Percentiles rank a stretch among this genome's conserved stretches.
phyloP scores from a whole-genome alignment of 2,329 filamentous ascomycete genomes.

The Neopestalotiopsis clavispora region DNA sequence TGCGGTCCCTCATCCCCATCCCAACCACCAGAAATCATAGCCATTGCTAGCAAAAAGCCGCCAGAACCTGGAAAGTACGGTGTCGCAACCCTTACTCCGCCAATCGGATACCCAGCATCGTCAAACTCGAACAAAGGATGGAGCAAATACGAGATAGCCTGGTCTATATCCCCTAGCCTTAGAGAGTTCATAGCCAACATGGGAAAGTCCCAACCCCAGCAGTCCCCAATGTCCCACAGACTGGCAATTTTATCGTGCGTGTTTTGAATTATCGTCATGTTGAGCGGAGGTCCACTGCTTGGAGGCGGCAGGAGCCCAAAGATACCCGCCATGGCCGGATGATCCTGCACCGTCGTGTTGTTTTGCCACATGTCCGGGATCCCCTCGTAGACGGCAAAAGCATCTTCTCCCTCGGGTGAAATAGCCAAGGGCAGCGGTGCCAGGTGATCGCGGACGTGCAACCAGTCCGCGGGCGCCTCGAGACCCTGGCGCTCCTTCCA shows the following conservation, averaged over 20 bases:
- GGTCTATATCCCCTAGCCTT: constrained; percentile 42
- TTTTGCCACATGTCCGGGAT: constrained; percentile 48
- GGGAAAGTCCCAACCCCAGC: constrained; percentile 50
- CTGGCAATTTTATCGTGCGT: constrained; percentile 44
- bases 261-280: constrained; percentile 39
- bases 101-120: constrained; percentile 59
- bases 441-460: constrained; percentile 53
- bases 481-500: constrained; percentile 56
- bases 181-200: constrained; percentile 51
- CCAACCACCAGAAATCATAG: constrained; percentile 64
- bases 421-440: constrained; percentile 58
- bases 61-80: constrained; percentile 61
- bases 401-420: constrained; percentile 44
- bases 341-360: constrained; percentile 41
- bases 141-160: constrained; percentile 49
- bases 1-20: constrained; percentile 50
- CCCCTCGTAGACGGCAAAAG: constrained; percentile 61
- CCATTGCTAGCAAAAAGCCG: constrained; percentile 54
- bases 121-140: constrained; percentile 58
- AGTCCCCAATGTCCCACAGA: constrained; percentile 44
- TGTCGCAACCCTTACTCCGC: constrained; percentile 57
- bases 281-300: constrained; percentile 37
- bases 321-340: constrained; percentile 48
- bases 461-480: constrained; percentile 51
- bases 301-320: constrained; percentile 48